These are phyloP conservation scores for Berberis thunbergii DNA, from an alignment of 164 flowering plant species.

Conservation along the genomic window DNA sequence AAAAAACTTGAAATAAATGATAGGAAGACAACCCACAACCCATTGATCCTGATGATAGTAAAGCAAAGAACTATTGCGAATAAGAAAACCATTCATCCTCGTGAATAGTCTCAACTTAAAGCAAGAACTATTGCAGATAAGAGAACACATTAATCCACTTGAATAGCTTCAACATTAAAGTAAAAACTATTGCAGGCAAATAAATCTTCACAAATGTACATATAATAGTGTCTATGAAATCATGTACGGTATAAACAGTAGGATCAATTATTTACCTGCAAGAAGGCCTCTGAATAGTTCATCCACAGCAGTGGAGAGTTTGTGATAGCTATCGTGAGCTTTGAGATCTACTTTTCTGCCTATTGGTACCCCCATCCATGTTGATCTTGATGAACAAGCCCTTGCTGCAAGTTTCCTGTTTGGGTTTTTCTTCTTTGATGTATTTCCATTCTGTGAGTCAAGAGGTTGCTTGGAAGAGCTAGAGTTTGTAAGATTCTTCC, in stretches of 20 bases:
- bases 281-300: conserved; percentile 86
- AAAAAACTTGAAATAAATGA: too few relatives aligned
- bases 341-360: conserved; percentile 89
- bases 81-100: too few relatives aligned
- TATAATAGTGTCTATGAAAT: not conserved
- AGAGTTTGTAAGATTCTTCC: conserved; percentile 69
- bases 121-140: too few relatives aligned
- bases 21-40: too few relatives aligned
- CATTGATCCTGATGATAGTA: too few relatives aligned
- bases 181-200: too few relatives aligned
- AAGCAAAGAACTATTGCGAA: too few relatives aligned
- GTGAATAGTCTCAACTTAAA: too few relatives aligned
- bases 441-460: conserved; percentile 27
- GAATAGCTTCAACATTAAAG: too few relatives aligned
- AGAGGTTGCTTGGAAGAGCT: conserved; percentile 43
- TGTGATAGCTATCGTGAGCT: conserved; percentile 70
- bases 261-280: conserved; percentile 42
- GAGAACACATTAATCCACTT: too few relatives aligned
- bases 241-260: not conserved
- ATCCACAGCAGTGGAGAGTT: conserved; percentile 76
- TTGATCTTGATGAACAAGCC: conserved; percentile 30
- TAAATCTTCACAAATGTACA: not conserved
- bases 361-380: conserved; percentile 96
- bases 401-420: conserved; percentile 30
- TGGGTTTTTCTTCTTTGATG: conserved; percentile 15